Evolutionary conservation across 2,329 filamentous ascomycete genomes (phyloP).

Genomic region (Paracoccidioides lutzii): DNA sequence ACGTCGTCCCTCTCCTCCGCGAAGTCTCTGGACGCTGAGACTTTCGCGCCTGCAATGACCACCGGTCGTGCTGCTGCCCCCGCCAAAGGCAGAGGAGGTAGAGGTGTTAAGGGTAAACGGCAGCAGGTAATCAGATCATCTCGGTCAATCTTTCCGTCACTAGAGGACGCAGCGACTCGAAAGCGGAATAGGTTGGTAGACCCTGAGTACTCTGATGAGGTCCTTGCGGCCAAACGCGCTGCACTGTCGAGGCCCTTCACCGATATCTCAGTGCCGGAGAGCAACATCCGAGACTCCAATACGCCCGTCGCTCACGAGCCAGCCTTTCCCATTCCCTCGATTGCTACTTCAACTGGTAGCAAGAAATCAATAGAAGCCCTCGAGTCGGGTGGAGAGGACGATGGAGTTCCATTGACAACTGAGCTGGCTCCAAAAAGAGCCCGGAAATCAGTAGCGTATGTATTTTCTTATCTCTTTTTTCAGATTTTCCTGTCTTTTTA

Average conservation of each 20-base stretch:
- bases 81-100: conserved; percentile 16
- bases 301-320: background rate
- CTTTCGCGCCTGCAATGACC: conserved; percentile 16
- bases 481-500: background rate
- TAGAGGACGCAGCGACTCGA: conserved; percentile 16
- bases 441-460: conserved; percentile 1
- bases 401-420: background rate
- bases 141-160: conserved; percentile 10
- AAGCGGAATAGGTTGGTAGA: conserved; percentile 20
- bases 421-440: background rate
- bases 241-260: conserved; percentile 5
- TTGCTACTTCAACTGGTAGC: background rate
- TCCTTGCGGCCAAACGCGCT: conserved; percentile 16
- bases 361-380: background rate
- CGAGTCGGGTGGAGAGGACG: conserved; percentile 6
- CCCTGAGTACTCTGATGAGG: conserved; percentile 18
- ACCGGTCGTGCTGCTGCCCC: conserved; percentile 11
- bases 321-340: background rate
- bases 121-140: background rate
- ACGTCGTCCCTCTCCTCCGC: conserved; percentile 29
- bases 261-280: background rate
- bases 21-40: conserved; percentile 26
- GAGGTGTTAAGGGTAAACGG: conserved; percentile 14
- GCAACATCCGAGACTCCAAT: background rate
- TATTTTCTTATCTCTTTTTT: background rate